Conservation (phyloP, 2,329 filamentous ascomycete species). For the Myriosclerotinia curreyana region DNA sequence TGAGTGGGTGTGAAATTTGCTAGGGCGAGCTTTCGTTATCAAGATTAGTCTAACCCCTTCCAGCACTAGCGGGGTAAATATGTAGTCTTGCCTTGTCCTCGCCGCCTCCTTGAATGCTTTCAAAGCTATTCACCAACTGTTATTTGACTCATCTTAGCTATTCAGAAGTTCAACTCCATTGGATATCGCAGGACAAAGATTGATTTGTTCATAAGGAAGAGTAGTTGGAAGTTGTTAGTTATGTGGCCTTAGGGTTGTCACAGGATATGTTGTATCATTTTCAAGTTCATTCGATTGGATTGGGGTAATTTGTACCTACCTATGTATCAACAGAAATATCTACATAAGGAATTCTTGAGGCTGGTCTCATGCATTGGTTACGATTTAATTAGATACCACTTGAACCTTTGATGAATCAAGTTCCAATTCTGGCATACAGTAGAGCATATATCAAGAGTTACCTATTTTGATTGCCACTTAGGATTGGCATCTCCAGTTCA, state of each 20-base stretch:
- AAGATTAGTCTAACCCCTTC: constrained; percentile 10
- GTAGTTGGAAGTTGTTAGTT: neutral
- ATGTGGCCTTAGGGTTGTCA: neutral
- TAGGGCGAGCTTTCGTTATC: constrained; percentile 19
- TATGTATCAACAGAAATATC: too few relatives aligned
- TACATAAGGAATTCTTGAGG: neutral
- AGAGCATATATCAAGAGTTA: neutral
- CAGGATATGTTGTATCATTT: neutral
- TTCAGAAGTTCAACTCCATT: neutral
- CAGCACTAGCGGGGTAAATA: constrained; percentile 3
- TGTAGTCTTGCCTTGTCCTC: constrained; percentile 7
- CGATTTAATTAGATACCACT: neutral
- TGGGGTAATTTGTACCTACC: neutral
- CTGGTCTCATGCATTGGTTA: neutral
- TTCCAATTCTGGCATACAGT: too few relatives aligned
- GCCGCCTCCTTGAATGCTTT: neutral
- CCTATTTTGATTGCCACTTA: neutral
- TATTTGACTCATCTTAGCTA: neutral
- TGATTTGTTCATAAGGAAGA: too few relatives aligned
- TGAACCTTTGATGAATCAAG: neutral
- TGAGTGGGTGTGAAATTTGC: constrained; percentile 24
- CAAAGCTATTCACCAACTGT: neutral
- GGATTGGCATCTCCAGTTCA: neutral
- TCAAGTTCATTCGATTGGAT: neutral
- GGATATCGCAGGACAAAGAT: neutral